phyloP scores from a whole-genome alignment of 2,329 filamentous ascomycete species.

The Epichloe sylvatica region DNA sequence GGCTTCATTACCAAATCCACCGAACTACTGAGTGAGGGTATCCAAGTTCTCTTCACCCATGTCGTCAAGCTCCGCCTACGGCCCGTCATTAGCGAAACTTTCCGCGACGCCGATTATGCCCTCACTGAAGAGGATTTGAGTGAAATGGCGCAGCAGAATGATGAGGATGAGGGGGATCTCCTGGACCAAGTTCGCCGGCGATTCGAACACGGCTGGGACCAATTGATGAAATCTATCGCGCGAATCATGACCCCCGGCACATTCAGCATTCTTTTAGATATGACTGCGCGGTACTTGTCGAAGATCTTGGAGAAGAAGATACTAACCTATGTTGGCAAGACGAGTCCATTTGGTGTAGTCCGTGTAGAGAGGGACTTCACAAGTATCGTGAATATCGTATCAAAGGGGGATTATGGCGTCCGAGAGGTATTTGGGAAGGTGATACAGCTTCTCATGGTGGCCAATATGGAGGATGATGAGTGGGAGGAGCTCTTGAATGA shows the following conservation, averaged over 20 bases:
- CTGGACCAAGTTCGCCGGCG: slow-evolving; percentile 60
- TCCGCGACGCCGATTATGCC: slow-evolving; percentile 82
- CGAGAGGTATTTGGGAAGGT: slow-evolving; percentile 65
- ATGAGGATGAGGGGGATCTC: slow-evolving; percentile 36
- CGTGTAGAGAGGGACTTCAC: slow-evolving; percentile 74
- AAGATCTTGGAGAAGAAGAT: slow-evolving; percentile 77
- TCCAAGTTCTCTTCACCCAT: slow-evolving; percentile 74
- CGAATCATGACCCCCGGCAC: slow-evolving; percentile 71
- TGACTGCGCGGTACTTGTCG: slow-evolving; percentile 61
- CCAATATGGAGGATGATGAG: slow-evolving; percentile 93
- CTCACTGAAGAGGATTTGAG: slow-evolving; percentile 48
- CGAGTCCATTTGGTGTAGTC: slow-evolving; percentile 70
- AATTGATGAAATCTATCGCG: slow-evolving; percentile 69
- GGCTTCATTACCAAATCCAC: slow-evolving; percentile 64
- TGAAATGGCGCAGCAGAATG: slow-evolving; percentile 39
- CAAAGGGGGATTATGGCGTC: slow-evolving; percentile 57
- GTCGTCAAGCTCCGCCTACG: slow-evolving; percentile 76
- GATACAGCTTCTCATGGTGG: slow-evolving; percentile 68
- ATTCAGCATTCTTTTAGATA: slow-evolving; percentile 61
- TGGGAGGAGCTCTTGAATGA: slow-evolving; percentile 59
- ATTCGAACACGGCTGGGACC: slow-evolving; percentile 77
- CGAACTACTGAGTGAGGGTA: slow-evolving; percentile 71
- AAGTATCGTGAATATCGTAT: slow-evolving; percentile 55
- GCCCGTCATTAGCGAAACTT: slow-evolving; percentile 73
- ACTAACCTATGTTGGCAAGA: slow-evolving; percentile 62